Evolutionary conservation across 768 basidiomycete species (phyloP).

Genomic region (Lentinus tigrinus): DNA sequence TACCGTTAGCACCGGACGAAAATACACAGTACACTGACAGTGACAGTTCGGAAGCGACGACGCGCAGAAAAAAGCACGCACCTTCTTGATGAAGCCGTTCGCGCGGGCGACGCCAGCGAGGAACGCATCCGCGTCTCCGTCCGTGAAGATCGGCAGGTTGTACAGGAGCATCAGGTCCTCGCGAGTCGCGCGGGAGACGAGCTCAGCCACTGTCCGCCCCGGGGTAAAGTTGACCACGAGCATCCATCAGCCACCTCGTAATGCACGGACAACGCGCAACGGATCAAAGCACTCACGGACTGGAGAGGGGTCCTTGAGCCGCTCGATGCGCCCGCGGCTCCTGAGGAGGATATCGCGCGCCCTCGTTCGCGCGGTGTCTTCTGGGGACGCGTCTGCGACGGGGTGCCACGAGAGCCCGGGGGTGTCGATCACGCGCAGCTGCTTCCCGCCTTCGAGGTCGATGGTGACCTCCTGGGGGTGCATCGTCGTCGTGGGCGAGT

Average conservation of each 20-base stretch:
- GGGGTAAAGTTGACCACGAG: no score
- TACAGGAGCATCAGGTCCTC: conserved; percentile 93
- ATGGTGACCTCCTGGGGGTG: conserved; percentile 61
- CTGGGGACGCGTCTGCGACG: conserved; percentile 35
- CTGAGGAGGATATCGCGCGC: conserved; percentile 77
- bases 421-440: conserved; percentile 77
- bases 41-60: no score
- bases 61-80: no score
- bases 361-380: conserved; percentile 37
- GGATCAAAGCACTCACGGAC: conserved; percentile 49
- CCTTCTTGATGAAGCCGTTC: conserved; percentile 76
- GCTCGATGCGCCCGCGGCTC: conserved; percentile 79
- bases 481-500: conserved; percentile 71
- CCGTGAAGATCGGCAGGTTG: conserved; percentile 74
- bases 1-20: neutral
- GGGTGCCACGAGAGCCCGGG: conserved; percentile 75
- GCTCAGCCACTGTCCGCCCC: conserved; percentile 56
- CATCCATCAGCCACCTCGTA: no score
- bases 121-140: conserved; percentile 69
- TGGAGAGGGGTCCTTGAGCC: conserved; percentile 75
- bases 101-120: conserved; percentile 75
- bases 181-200: conserved; percentile 63
- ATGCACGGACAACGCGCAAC: neutral
- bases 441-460: conserved; percentile 42
- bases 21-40: no score